Base-by-base conservation (phyloP, 257 asterid species). In the Mitragyna speciosa region DNA sequence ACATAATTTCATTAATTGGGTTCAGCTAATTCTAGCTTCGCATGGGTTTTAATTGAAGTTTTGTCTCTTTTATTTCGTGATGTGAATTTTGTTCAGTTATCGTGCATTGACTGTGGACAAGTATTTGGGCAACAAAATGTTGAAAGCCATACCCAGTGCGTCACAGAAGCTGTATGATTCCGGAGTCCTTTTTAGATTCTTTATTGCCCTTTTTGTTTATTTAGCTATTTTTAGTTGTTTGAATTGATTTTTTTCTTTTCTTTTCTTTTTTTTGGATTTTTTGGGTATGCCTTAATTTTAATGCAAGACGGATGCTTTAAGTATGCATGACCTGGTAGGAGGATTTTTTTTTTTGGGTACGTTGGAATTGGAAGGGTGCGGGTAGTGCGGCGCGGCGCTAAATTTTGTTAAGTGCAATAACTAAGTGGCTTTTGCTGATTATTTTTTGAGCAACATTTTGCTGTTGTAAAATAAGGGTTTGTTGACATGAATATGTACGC, bases 21-120 rank as follows among this genome's bases (percentile, higher is more conserved):
- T 20, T 77, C 51, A 12, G 79, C 70, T 69, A 65, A 75, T 82
- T 6, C 7, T 49, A 0, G 3, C 28, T 30, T 14, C 26, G 24
- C 19, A 74, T 15, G 22, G 47, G 17, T 26, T 77, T 24, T 14
- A 79, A 47, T 65, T 52, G 20, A n/a, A 52, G 72, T 66, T 65
- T 33, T 48, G 5, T 12, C 43, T 68, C 58, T 79, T 56, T 65
- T 20, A n/a, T 72, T 69, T 41, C 10, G 2, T 66, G 45, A 15
- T 5, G 16, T 41, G 43, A 15, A 8, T 69, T 26, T 76, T 19
- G 2, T 79, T 36, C 72, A 93, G 99, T 74, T 95, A 43, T 93
- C 98, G 47, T 95, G 99, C 89, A 93, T 95, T 84, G 99, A 95
- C 64, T 95, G 99, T 72, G 97, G 97, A 65, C 84, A 92, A 90